Evolutionary conservation across 352 stramenopile genomes (phyloP), one percentile per base, ranked within the genome.

Genomic region (Saprolegnia diclina): DNA sequence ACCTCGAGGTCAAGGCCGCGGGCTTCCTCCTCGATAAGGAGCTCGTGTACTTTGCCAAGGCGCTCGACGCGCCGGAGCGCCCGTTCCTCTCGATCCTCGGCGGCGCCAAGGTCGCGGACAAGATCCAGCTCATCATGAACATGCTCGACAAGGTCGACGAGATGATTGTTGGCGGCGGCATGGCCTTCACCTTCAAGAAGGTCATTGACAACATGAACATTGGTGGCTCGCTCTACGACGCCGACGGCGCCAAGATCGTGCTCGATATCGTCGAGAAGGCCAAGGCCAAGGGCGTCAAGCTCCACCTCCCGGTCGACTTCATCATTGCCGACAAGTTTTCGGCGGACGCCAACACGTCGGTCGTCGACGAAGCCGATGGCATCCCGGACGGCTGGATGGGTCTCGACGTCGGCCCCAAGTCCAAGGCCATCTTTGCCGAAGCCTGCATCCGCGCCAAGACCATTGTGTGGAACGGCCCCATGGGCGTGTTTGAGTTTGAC

Each of bases 101-200:
- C 68, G 98, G 98, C 62, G 97, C 97, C 71, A 99, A 99, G 85
- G 97, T 99, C 44, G 97, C 94, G 45, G 97, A 98, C 73, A 99
- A 99, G 85, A 98, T 99, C 76, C 92, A 97, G 64, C 85, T 99
- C 24, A 99, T 99, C 82, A 96, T 99, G 88, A 98, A 95, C 75
- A 92, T 99, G 76, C 88, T 99, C 37, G 96, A 99, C 75, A 99
- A 99, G 79, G 88, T 96, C 56, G 97, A 99, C 77, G 94, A 96
- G 69, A 98, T 99, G 81, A 87, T 99, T 53, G 90, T 99, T 50
- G 97, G 97, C 59, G 97, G 97, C 56, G 97, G 97, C 75, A 99
- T 99, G 97, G 97, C 98, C 67, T 99, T 99, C 80, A 99, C 98
- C n/a, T 99, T 99, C 83, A 98, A 99, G 80, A 99, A 99, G 83